A percentile compares a stretch with the other conserved stretches of the same genome.
phyloP scores from a whole-genome alignment of 805 yeast species.

The Kodamaea lidongshanica region DNA sequence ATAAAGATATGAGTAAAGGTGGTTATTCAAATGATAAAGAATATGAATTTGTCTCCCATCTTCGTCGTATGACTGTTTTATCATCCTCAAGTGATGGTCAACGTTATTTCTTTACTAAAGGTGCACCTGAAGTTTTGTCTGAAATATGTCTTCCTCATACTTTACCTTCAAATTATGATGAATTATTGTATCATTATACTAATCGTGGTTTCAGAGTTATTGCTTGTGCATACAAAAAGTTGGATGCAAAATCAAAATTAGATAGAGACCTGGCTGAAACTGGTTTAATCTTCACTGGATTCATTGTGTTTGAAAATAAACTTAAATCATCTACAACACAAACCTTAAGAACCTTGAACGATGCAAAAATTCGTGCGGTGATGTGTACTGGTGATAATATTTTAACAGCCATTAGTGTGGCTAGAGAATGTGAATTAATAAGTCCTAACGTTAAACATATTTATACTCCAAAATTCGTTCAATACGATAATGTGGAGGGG shows the following conservation, averaged over 20 bases:
- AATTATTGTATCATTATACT: constrained; percentile 74
- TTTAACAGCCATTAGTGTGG: constrained; percentile 91
- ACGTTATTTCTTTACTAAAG: constrained; percentile 58
- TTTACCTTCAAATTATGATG: constrained; percentile 70
- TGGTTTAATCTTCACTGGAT: constrained; percentile 72
- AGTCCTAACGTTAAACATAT: constrained; percentile 28
- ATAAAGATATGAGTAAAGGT: constrained; percentile 7
- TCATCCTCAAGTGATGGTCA: constrained; percentile 13
- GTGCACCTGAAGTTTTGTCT: constrained; percentile 93
- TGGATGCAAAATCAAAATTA: constrained; percentile 1
- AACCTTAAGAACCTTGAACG: constrained; percentile 52
- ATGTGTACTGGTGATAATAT: constrained; percentile 99
- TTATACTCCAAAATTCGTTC: constrained; percentile 56
- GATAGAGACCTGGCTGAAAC: constrained; percentile 62
- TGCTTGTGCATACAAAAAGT: constrained; percentile 74
- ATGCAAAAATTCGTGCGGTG: constrained; percentile 72
- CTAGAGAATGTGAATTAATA: constrained; percentile 72
- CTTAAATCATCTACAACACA: constrained; percentile 62
- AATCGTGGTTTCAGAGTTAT: constrained; percentile 93
- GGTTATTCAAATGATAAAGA: constrained; percentile 36
- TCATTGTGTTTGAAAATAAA: constrained; percentile 88
- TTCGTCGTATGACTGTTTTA: constrained; percentile 88
- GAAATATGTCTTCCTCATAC: constrained; percentile 67
- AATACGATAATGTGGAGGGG: constrained; percentile 28
- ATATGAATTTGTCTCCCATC: constrained; percentile 77